Evolutionary conservation across 306 rosid genomes (phyloP).

Genomic region (Sicyos baderoa): DNA sequence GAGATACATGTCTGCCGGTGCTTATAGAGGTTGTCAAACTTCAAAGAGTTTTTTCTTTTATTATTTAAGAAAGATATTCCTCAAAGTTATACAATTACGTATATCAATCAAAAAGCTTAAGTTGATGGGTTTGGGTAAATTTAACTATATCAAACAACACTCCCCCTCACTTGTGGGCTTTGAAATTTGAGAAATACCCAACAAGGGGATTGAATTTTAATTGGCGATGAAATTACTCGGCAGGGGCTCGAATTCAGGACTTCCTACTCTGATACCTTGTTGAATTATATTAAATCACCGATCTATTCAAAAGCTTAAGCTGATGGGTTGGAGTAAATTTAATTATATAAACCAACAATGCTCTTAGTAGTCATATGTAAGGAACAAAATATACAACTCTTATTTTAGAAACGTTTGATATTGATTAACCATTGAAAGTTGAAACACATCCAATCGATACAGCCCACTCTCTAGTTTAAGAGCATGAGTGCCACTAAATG

Average conservation of each 20-base stretch:
- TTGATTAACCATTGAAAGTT: not conserved
- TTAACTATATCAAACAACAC: too few species aligned
- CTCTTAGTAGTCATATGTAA: not conserved
- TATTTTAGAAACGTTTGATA: not conserved
- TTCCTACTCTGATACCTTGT: too few species aligned
- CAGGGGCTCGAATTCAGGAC: too few species aligned
- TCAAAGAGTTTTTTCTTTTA: not conserved
- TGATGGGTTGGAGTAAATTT: too few species aligned
- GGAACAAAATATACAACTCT: not conserved
- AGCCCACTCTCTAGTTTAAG: constrained; percentile 4
- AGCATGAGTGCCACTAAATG: constrained; percentile 11
- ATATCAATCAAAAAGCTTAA: not conserved
- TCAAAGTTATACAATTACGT: not conserved
- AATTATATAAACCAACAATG: too few species aligned
- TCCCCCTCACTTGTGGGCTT: too few species aligned
- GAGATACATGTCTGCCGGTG: not conserved
- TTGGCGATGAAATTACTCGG: too few species aligned
- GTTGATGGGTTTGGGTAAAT: too few species aligned
- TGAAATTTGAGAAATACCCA: too few species aligned
- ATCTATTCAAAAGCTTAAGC: too few species aligned
- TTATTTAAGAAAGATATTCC: not conserved
- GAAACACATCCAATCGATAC: not conserved
- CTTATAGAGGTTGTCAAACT: not conserved
- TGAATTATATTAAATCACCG: too few species aligned
- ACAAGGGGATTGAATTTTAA: too few species aligned